A percentile compares a stretch with the other conserved stretches of the same genome.
Evolutionary conservation across 169 alveolate genomes (phyloP).

Genomic region (Plasmodium vinckei): DNA sequence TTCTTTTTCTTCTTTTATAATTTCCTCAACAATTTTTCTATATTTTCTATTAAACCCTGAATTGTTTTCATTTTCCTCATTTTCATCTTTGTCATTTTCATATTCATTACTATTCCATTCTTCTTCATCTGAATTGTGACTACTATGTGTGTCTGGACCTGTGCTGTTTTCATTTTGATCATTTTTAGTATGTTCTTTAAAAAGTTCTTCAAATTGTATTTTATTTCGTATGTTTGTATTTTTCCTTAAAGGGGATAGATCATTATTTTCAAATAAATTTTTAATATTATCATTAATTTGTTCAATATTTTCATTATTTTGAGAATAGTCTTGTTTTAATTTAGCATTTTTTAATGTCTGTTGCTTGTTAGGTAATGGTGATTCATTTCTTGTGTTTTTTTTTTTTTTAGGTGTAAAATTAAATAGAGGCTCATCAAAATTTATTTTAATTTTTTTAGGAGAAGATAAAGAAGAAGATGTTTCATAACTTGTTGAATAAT

Average conservation of each 20-base stretch:
- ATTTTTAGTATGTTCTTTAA: slow-evolving; percentile 20
- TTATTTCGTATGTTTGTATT: slow-evolving; percentile 59
- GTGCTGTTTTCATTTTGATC: neutral
- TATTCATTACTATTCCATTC: too few relatives aligned
- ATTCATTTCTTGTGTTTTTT: neutral
- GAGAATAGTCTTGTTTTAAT: neutral
- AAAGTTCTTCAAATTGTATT: slow-evolving; percentile 42
- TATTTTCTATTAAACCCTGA: slow-evolving; percentile 48
- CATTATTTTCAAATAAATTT: slow-evolving; percentile 60
- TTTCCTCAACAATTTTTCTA: slow-evolving; percentile 64
- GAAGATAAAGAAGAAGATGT: slow-evolving; percentile 1
- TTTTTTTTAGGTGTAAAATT: slow-evolving; percentile 57
- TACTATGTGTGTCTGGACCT: neutral
- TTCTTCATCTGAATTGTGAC: too few relatives aligned
- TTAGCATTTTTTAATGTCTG: neutral
- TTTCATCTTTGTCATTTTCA: neutral
- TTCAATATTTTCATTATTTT: slow-evolving; percentile 13
- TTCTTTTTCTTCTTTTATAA: slow-evolving; percentile 35
- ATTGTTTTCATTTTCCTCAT: slow-evolving; percentile 1
- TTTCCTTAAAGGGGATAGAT: slow-evolving; percentile 50
- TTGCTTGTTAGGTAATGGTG: neutral
- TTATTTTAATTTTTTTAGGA: slow-evolving; percentile 23
- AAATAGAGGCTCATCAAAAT: slow-evolving; percentile 52
- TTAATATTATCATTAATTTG: slow-evolving; percentile 46
- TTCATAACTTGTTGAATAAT: neutral